Percentiles rank a stretch among this genome's conserved stretches.
Evolutionary conservation across 192 early-diverging fungal genomes (phyloP).

Genomic region (Funneliformis geosporum): DNA sequence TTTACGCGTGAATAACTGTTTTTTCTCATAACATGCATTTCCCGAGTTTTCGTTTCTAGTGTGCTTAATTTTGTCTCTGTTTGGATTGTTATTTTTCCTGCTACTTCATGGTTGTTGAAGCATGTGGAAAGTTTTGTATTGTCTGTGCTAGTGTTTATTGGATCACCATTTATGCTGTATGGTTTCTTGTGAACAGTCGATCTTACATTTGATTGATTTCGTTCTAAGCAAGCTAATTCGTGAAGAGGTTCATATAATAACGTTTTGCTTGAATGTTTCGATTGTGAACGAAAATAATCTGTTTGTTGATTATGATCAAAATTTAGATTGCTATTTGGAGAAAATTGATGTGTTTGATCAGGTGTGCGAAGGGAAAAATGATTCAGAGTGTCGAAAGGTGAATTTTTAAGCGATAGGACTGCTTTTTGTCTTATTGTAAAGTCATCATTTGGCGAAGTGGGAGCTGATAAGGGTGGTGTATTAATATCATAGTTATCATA

Average conservation of each 20-base stretch:
- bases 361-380: background rate
- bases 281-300: background rate
- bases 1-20: background rate
- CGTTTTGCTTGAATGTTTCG: background rate
- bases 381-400: background rate
- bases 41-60: background rate
- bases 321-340: background rate
- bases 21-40: background rate
- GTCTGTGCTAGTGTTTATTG: background rate
- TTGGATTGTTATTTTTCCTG: background rate
- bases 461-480: background rate
- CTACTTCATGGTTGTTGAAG: background rate
- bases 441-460: background rate
- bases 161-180: background rate
- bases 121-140: background rate
- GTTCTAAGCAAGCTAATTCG: background rate
- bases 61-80: background rate
- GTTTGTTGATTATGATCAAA: background rate
- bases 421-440: background rate
- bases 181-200: too few species aligned
- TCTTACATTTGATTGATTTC: too few species aligned
- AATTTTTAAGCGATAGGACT: background rate
- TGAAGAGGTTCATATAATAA: background rate
- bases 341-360: background rate
- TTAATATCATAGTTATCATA: background rate